phyloP scores from a whole-genome alignment of 805 yeast species.

The Candida vaughaniae region DNA sequence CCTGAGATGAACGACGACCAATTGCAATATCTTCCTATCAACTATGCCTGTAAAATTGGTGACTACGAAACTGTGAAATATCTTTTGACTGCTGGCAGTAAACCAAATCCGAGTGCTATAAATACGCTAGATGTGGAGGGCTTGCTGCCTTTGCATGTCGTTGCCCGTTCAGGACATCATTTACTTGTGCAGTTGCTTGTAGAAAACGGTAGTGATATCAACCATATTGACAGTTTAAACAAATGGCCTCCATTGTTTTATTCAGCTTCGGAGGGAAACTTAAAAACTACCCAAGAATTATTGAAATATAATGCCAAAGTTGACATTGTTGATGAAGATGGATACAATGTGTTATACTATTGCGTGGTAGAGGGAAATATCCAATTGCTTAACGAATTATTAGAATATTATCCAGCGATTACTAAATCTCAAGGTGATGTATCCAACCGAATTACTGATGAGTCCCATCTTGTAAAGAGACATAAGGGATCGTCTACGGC shows the following conservation, averaged over 20 bases:
- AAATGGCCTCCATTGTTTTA: constrained; percentile 94
- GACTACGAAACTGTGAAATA: constrained; percentile 66
- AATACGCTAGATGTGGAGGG: constrained; percentile 84
- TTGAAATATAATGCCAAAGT: constrained; percentile 73
- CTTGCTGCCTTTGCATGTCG: constrained; percentile 81
- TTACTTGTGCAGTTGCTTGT: constrained; percentile 67
- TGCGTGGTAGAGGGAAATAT: constrained; percentile 95
- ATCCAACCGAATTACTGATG: constrained; percentile 1
- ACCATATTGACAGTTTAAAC: constrained; percentile 78
- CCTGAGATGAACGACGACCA: constrained; percentile 49
- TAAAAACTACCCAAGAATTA: constrained; percentile 64
- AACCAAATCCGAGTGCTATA: constrained; percentile 18
- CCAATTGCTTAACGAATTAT: constrained; percentile 68
- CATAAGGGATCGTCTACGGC: not conserved
- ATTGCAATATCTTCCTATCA: constrained; percentile 72
- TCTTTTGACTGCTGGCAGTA: constrained; percentile 44
- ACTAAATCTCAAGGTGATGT: constrained; percentile 7
- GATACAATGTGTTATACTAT: constrained; percentile 77
- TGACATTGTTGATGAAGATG: constrained; percentile 70
- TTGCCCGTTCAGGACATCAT: constrained; percentile 78
- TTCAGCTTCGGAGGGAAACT: constrained; percentile 83
- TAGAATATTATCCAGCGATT: constrained; percentile 33
- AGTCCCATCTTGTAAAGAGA: constrained; percentile 4
- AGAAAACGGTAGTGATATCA: constrained; percentile 69
- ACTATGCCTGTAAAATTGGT: constrained; percentile 86